These are phyloP conservation scores for Colletotrichum neosansevieriae DNA, from an alignment of 2,329 filamentous ascomycete genomes.

Conservation along the genomic window DNA sequence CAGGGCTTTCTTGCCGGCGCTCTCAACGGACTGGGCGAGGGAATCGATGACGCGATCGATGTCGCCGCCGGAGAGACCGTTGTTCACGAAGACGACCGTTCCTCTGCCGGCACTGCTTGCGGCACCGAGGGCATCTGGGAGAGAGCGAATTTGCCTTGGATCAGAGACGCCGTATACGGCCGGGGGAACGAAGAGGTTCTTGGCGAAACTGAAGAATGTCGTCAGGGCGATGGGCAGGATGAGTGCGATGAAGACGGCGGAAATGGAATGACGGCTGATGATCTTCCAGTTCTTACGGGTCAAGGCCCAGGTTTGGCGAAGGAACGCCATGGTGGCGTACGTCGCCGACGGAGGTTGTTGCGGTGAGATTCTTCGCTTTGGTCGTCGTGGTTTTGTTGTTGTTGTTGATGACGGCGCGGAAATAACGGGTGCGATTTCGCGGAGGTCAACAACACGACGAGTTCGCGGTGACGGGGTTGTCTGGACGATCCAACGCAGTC, in stretches of 20 bases:
- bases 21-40: conserved; percentile 69
- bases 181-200: conserved; percentile 85
- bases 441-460: neutral
- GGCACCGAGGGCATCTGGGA: conserved; percentile 71
- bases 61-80: conserved; percentile 74
- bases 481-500: neutral
- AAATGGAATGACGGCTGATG: conserved; percentile 65
- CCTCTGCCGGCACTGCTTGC: conserved; percentile 69
- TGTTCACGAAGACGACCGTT: conserved; percentile 84
- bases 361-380: neutral
- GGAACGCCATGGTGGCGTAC: conserved; percentile 59
- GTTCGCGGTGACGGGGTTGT: neutral
- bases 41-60: conserved; percentile 78
- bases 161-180: conserved; percentile 80
- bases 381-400: neutral
- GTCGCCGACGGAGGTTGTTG: neutral
- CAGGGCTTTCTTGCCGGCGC: conserved; percentile 66
- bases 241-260: conserved; percentile 68
- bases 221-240: conserved; percentile 70
- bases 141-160: conserved; percentile 69
- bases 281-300: conserved; percentile 73
- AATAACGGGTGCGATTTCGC: neutral
- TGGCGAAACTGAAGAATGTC: conserved; percentile 75
- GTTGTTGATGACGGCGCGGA: neutral
- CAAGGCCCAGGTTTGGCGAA: conserved; percentile 71